Conservation (phyloP, 306 rosid species). For the Dalbergia cochinchinensis region DNA sequence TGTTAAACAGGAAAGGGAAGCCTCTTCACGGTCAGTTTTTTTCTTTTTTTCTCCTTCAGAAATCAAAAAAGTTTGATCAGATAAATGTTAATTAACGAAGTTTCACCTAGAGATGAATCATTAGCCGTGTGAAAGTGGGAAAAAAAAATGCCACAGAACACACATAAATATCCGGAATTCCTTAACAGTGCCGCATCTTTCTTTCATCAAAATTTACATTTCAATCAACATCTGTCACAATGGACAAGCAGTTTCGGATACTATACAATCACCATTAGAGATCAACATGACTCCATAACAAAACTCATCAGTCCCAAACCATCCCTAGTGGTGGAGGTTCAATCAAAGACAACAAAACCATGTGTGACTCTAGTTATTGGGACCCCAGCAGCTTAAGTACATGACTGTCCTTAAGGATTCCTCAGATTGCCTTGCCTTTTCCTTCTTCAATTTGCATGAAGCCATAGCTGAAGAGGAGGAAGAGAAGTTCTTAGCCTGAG, state of each 20-base stretch:
- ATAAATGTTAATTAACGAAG: background rate
- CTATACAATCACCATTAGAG: constrained; percentile 20
- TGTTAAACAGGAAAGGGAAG: no score
- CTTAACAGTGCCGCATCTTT: background rate
- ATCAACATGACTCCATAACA: background rate
- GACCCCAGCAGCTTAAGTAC: constrained; percentile 69
- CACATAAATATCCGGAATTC: constrained; percentile 6
- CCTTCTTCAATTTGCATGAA: constrained; percentile 49
- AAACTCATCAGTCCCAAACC: background rate
- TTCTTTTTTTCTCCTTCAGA: background rate
- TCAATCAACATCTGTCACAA: constrained; percentile 1
- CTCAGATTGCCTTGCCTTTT: constrained; percentile 59
- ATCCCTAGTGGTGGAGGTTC: background rate
- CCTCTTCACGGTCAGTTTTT: no score
- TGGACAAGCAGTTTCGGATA: background rate
- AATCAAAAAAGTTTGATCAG: background rate
- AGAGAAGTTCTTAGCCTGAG: constrained; percentile 53
- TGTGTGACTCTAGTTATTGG: constrained; percentile 33
- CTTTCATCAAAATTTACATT: constrained; percentile 38
- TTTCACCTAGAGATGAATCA: background rate
- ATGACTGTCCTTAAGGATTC: constrained; percentile 70
- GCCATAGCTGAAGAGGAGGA: constrained; percentile 48
- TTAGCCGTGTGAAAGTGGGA: background rate
- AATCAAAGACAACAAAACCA: background rate
- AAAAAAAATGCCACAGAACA: background rate